These are phyloP conservation scores for Apophysomyces variabilis DNA, from an alignment of 371 early-diverging fungal genomes.

Conservation along the genomic window DNA sequence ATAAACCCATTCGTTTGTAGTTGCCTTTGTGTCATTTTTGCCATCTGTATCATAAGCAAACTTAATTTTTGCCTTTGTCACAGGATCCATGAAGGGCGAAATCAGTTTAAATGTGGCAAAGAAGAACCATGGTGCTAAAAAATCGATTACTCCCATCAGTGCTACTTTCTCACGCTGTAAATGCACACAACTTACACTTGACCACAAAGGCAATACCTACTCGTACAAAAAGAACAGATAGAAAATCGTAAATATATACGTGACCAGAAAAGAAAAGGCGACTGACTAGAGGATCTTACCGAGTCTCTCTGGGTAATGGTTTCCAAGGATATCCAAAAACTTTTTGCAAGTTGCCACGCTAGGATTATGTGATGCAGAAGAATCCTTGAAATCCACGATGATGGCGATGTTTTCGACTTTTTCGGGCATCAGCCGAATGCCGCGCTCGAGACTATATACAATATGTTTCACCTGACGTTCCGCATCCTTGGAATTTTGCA, in stretches of 20 bases:
- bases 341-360: slow-evolving; percentile 75
- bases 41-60: slow-evolving; percentile 61
- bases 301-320: slow-evolving; percentile 90
- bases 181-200: slow-evolving; percentile 37
- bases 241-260: slow-evolving; percentile 34
- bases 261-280: slow-evolving; percentile 25
- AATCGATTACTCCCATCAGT: neutral
- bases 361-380: slow-evolving; percentile 70
- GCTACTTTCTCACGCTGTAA: neutral
- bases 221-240: neutral
- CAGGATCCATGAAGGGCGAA: slow-evolving; percentile 89
- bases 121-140: slow-evolving; percentile 86
- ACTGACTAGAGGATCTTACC: slow-evolving; percentile 34
- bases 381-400: slow-evolving; percentile 81
- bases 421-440: slow-evolving; percentile 79
- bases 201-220: slow-evolving; percentile 46
- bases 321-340: slow-evolving; percentile 76
- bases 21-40: slow-evolving; percentile 21
- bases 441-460: slow-evolving; percentile 80
- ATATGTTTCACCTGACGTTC: slow-evolving; percentile 78
- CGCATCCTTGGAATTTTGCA: slow-evolving; percentile 81
- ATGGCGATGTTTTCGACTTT: slow-evolving; percentile 73
- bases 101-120: slow-evolving; percentile 79
- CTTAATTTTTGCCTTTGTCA: slow-evolving; percentile 85
- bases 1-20: slow-evolving; percentile 52